Evolutionary conservation across 2,329 filamentous ascomycete genomes (phyloP), one percentile per base, ranked within the genome.

Genomic region (Diatrype stigma): DNA sequence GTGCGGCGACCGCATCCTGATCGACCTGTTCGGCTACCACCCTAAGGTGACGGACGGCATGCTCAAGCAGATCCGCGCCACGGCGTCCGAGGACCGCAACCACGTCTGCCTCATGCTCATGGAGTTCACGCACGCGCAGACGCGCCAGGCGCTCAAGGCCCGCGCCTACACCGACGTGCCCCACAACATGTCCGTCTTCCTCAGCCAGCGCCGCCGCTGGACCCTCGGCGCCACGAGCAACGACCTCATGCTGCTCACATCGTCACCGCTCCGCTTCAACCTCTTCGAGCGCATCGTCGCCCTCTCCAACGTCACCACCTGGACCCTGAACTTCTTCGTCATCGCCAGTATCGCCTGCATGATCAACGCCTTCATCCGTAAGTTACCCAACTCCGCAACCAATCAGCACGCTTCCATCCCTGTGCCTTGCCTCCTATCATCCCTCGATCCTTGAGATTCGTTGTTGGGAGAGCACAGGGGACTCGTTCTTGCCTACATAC

Each of bases 131-230:
- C 58, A 70, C 21, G 71, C 70, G 28, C 68, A 70, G 45, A 78
- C 74, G 0, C 69, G 73, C 0, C 75, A 78, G 58, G 74, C 75
- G 0, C 66, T 78, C 2, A 66, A 67, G 0, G 74, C 76, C 28
- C 71, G 73, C 48, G 74, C 75, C 11, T 77, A 67, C 54, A 77
- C 75, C 1, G 72, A 74, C 23, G 73, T 75, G 0, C 74, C 74
- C 0, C 71, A 73, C 49, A 66, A 60, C 35, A 71, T 72, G 67
- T 70, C 67, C 23, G 75, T 78, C 0, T 78, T 77, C 46, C 59
- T 78, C 23, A 75, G 73, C 4, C 75, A 78, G 60, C 69, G 75
- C 6, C 74, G 76, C 60, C 69, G 75, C 0, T 77, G 75, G 74
- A 73, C 75, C 1, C 59, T 78, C 10, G 75, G 73, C 0, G 74